phyloP scores from a whole-genome alignment of 2,329 filamentous ascomycete species.

The Ophiostoma angusticollis region DNA sequence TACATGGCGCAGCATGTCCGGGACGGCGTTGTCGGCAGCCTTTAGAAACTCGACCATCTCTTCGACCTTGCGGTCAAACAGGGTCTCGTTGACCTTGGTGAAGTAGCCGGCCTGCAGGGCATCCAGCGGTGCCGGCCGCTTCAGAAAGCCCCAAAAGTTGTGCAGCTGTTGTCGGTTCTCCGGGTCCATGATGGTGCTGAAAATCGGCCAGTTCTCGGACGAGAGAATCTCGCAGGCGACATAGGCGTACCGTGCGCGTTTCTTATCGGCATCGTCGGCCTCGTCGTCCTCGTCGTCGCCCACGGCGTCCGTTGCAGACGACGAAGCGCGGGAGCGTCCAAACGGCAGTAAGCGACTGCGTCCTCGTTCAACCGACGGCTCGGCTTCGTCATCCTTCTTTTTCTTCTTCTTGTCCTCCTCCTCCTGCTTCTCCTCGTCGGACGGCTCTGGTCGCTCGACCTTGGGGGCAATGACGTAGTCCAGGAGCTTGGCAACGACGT shows the following conservation, averaged over 20 bases:
- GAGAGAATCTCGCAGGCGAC: slow-evolving; percentile 87
- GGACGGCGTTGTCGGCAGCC: slow-evolving; percentile 65
- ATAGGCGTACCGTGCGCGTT: slow-evolving; percentile 85
- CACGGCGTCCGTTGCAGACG: slow-evolving; percentile 31
- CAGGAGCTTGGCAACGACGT: slow-evolving; percentile 70
- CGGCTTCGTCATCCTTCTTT: neutral
- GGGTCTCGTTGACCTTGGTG: slow-evolving; percentile 95
- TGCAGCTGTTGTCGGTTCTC: slow-evolving; percentile 58
- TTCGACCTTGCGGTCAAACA: slow-evolving; percentile 95
- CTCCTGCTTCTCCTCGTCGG: slow-evolving; percentile 16
- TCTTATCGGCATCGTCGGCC: slow-evolving; percentile 73
- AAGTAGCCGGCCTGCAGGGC: slow-evolving; percentile 94
- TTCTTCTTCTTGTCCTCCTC: slow-evolving; percentile 22
- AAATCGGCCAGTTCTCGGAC: slow-evolving; percentile 93
- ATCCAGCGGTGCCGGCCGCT: slow-evolving; percentile 72
- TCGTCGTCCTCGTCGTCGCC: slow-evolving; percentile 33
- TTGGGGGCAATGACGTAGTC: slow-evolving; percentile 82
- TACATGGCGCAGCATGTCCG: slow-evolving; percentile 80
- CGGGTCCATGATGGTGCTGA: slow-evolving; percentile 71
- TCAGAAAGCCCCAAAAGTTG: slow-evolving; percentile 85
- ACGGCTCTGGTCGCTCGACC: slow-evolving; percentile 30
- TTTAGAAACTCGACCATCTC: slow-evolving; percentile 92
- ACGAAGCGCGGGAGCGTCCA: slow-evolving; percentile 40
- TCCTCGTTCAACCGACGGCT: slow-evolving; percentile 21
- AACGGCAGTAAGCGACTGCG: slow-evolving; percentile 33